phyloP scores from a whole-genome alignment of 1,139 yeast species.

The Kodamaea alishanica region DNA sequence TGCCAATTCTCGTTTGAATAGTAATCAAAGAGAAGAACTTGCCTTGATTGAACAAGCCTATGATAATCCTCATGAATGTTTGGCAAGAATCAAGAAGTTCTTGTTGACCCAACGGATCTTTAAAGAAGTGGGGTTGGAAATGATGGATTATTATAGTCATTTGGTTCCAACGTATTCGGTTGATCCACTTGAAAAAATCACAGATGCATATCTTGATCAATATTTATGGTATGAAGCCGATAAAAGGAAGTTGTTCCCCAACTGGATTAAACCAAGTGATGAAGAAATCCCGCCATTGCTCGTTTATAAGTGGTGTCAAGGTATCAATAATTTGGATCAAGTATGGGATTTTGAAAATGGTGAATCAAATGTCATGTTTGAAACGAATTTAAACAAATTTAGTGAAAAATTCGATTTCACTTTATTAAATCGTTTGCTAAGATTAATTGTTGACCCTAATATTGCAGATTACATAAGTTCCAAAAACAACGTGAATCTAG shows the following conservation, averaged over 20 bases:
- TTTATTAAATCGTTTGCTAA: conserved; percentile 70
- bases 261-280: conserved; percentile 95
- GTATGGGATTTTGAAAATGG: conserved; percentile 81
- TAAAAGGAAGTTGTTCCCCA: conserved; percentile 81
- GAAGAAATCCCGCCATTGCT: conserved; percentile 89
- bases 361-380: conserved; percentile 79
- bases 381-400: conserved; percentile 64
- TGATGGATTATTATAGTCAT: conserved; percentile 89
- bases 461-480: conserved; percentile 95
- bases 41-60: conserved; percentile 94
- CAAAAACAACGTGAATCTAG: conserved; percentile 75
- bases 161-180: conserved; percentile 81
- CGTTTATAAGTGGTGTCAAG: conserved; percentile 94
- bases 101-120: conserved; percentile 87
- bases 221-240: conserved; percentile 96
- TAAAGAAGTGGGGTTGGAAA: conserved; percentile 81
- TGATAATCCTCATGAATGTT: conserved; percentile 92
- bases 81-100: conserved; percentile 78
- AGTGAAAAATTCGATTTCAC: conserved; percentile 89
- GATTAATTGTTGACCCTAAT: conserved; percentile 82
- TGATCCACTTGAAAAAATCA: conserved; percentile 90
- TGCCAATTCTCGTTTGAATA: conserved; percentile 80
- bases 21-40: conserved; percentile 86
- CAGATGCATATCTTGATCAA: conserved; percentile 95
- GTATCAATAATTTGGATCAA: conserved; percentile 72